Evolutionary conservation across 2,329 filamentous ascomycete genomes (phyloP).

Genomic region (Fusarium subglutinans): DNA sequence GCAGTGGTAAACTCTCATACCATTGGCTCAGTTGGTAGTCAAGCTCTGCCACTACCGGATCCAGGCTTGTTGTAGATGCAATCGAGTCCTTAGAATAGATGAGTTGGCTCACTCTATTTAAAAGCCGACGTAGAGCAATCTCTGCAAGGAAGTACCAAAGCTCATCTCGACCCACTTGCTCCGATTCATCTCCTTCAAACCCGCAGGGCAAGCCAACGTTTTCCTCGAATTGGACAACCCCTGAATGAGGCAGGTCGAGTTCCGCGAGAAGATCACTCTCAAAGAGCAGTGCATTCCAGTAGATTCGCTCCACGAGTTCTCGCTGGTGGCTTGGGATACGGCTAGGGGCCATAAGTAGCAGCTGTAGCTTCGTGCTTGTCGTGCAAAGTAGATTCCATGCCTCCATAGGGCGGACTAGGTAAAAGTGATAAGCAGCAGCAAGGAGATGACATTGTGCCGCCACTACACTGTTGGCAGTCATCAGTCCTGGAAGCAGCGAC

Average conservation of each 20-base stretch:
- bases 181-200: conserved; percentile 76
- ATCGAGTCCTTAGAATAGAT: conserved; percentile 80
- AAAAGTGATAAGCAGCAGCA: conserved; percentile 84
- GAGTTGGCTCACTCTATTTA: conserved; percentile 82
- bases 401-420: conserved; percentile 82
- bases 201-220: conserved; percentile 80
- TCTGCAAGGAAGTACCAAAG: conserved; percentile 89
- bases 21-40: conserved; percentile 86
- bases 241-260: conserved; percentile 82
- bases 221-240: conserved; percentile 84
- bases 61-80: conserved; percentile 76
- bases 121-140: conserved; percentile 78
- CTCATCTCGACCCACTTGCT: conserved; percentile 75
- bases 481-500: conserved; percentile 78
- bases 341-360: conserved; percentile 78
- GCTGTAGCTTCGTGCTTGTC: conserved; percentile 82
- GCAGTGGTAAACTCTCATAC: conserved; percentile 80
- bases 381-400: conserved; percentile 84
- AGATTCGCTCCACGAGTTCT: conserved; percentile 80
- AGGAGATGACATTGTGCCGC: conserved; percentile 84
- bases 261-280: conserved; percentile 84
- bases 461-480: conserved; percentile 81
- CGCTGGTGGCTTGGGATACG: conserved; percentile 75
- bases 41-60: conserved; percentile 80
- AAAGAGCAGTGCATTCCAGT: conserved; percentile 85